These are phyloP conservation scores for Podospora didyma DNA, from an alignment of 495 filamentous ascomycete genomes.

Conservation along the genomic window DNA sequence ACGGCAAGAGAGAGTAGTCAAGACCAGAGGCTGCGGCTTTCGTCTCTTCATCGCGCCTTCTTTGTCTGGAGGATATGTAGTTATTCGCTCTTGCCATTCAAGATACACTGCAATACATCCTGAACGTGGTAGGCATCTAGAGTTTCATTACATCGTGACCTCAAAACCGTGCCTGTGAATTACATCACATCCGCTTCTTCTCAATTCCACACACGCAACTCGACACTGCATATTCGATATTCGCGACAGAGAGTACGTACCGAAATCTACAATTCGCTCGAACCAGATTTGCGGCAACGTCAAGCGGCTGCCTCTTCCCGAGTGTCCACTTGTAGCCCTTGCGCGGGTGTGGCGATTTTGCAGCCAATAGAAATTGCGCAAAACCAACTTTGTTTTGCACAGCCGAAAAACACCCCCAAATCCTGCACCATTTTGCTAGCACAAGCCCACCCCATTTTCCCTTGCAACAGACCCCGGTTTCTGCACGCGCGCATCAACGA, in stretches of 20 bases:
- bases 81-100: too few relatives aligned
- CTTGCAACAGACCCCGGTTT: conserved; percentile 33
- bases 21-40: too few relatives aligned
- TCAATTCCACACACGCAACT: too few relatives aligned
- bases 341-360: conserved; percentile 19
- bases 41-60: too few relatives aligned
- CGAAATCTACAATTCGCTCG: conserved; percentile 10
- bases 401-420: conserved; percentile 27
- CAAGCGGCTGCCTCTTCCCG: conserved; percentile 10
- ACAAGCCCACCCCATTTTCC: conserved; percentile 24
- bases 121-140: too few relatives aligned
- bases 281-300: not conserved
- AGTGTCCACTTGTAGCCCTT: conserved; percentile 17
- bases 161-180: too few relatives aligned
- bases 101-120: too few relatives aligned
- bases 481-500: conserved; percentile 18
- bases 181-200: too few relatives aligned
- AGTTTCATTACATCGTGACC: too few relatives aligned
- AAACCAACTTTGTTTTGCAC: conserved; percentile 9
- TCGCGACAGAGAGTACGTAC: conserved; percentile 11
- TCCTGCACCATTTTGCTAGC: conserved; percentile 22
- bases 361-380: conserved; percentile 29
- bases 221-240: too few relatives aligned
- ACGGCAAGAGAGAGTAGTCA: too few relatives aligned
- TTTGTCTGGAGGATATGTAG: too few relatives aligned